Percentiles rank a stretch among this genome's conserved stretches.
phyloP scores from a whole-genome alignment of 2,329 filamentous ascomycete genomes.

The Penicillium sp. region DNA sequence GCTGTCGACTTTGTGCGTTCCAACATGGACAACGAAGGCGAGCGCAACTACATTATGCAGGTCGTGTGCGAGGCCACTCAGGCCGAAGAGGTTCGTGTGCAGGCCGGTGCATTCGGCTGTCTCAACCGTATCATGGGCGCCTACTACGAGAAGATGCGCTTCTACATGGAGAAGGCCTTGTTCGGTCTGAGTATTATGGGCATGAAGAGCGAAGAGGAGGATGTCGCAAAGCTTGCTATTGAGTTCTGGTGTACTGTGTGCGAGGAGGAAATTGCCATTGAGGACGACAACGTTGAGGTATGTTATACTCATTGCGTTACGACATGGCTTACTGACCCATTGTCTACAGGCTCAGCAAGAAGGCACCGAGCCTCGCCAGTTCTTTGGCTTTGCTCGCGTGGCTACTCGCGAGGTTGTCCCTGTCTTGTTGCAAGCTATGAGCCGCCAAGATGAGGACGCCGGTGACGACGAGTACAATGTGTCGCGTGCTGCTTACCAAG shows the following conservation, averaged over 20 bases:
- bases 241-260: conserved; percentile 99
- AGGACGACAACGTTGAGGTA: conserved; percentile 87
- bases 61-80: conserved; percentile 98
- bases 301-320: conserved; percentile 22
- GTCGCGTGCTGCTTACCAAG: conserved; percentile 91
- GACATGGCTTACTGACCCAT: too few relatives aligned
- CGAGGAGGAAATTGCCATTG: conserved; percentile 95
- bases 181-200: conserved; percentile 96
- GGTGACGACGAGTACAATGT: conserved; percentile 96
- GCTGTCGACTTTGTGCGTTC: conserved; percentile 95
- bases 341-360: conserved; percentile 55
- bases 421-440: conserved; percentile 78
- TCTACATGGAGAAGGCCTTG: conserved; percentile 99
- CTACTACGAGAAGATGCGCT: conserved; percentile 99
- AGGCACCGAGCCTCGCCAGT: conserved; percentile 76
- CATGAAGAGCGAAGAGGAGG: conserved; percentile 97
- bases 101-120: conserved; percentile 93
- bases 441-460: conserved; percentile 96
- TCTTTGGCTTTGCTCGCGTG: conserved; percentile 92
- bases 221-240: conserved; percentile 94
- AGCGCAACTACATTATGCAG: conserved; percentile 99
- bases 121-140: conserved; percentile 97
- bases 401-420: conserved; percentile 92
- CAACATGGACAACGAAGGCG: conserved; percentile 98
- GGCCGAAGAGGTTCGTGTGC: conserved; percentile 81